A percentile compares a stretch with the other conserved stretches of the same genome.
Evolutionary conservation across 177 flowering plant genomes (phyloP).

Genomic region (Vitis hybrid): DNA sequence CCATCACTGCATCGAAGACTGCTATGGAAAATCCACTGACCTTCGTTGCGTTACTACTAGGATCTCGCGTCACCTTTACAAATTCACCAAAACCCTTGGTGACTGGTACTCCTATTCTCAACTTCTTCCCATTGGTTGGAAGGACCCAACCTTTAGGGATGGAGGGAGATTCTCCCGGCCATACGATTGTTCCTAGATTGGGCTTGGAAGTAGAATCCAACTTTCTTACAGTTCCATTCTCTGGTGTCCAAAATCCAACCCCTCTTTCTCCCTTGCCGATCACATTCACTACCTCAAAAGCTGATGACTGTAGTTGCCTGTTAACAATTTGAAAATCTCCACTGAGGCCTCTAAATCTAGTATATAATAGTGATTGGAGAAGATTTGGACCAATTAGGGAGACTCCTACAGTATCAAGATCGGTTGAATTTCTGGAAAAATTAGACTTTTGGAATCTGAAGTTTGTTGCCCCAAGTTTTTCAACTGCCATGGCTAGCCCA

Average conservation of each 20-base stretch:
- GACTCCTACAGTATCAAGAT: neutral
- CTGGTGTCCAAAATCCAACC: constrained; percentile 33
- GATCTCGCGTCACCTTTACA: constrained; percentile 19
- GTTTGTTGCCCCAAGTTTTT: neutral
- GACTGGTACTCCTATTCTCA: constrained; percentile 38
- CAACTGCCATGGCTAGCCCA: constrained; percentile 12
- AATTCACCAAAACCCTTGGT: constrained; percentile 31
- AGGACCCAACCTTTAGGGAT: constrained; percentile 38
- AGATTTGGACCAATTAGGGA: constrained; percentile 23
- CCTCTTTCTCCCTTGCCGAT: constrained; percentile 16
- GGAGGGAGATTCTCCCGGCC: constrained; percentile 35
- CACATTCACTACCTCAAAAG: constrained; percentile 34
- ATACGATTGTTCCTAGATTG: constrained; percentile 19
- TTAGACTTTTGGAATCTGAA: too few relatives aligned
- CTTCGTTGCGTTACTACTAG: neutral
- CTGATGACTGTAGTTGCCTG: constrained; percentile 17
- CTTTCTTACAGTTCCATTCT: constrained; percentile 13
- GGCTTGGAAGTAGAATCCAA: too few relatives aligned
- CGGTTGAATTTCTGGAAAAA: too few relatives aligned
- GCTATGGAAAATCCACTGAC: constrained; percentile 33
- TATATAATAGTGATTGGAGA: constrained; percentile 14
- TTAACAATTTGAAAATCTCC: constrained; percentile 27
- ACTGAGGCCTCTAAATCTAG: constrained; percentile 26
- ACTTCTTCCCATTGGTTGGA: constrained; percentile 22
- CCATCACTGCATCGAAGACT: constrained; percentile 32